Evolutionary conservation across 2,329 filamentous ascomycete genomes (phyloP).

Genomic region (Neoarthrinium moseri): DNA sequence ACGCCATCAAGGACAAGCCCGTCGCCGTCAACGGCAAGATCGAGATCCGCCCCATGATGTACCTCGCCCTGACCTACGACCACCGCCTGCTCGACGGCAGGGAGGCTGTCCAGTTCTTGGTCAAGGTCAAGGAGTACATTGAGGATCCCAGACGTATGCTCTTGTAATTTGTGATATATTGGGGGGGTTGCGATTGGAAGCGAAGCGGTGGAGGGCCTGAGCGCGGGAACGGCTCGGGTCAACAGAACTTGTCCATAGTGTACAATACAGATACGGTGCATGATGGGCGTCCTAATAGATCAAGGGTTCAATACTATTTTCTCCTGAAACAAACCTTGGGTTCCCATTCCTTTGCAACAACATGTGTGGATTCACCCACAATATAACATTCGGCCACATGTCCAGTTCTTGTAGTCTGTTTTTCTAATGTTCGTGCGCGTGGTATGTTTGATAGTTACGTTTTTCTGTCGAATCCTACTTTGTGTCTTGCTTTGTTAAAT

Average conservation of each 20-base stretch:
- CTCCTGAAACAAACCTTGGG: background rate
- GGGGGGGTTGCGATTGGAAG: slow-evolving; percentile 12
- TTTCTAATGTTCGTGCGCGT: too few species aligned
- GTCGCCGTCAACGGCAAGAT: slow-evolving; percentile 91
- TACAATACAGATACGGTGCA: slow-evolving; percentile 14
- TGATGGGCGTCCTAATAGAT: slow-evolving; percentile 8
- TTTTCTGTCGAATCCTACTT: background rate
- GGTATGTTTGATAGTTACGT: too few species aligned
- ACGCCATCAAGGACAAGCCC: slow-evolving; percentile 94
- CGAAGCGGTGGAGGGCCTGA: too few species aligned
- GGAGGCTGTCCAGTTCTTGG: slow-evolving; percentile 93
- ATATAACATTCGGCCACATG: background rate
- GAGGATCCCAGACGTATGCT: slow-evolving; percentile 95
- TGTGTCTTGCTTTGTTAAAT: slow-evolving; percentile 17
- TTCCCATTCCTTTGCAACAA: background rate
- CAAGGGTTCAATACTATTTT: background rate
- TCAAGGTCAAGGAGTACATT: slow-evolving; percentile 97
- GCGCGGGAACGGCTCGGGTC: background rate
- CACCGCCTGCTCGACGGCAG: slow-evolving; percentile 93
- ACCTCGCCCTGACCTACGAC: slow-evolving; percentile 94
- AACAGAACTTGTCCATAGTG: slow-evolving; percentile 12
- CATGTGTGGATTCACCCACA: background rate
- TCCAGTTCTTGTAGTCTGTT: too few species aligned
- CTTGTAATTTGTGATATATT: slow-evolving; percentile 39
- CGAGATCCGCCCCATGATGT: slow-evolving; percentile 99